These are phyloP conservation scores for Corylus avellana DNA, from an alignment of 306 rosid species.

Conservation along the genomic window DNA sequence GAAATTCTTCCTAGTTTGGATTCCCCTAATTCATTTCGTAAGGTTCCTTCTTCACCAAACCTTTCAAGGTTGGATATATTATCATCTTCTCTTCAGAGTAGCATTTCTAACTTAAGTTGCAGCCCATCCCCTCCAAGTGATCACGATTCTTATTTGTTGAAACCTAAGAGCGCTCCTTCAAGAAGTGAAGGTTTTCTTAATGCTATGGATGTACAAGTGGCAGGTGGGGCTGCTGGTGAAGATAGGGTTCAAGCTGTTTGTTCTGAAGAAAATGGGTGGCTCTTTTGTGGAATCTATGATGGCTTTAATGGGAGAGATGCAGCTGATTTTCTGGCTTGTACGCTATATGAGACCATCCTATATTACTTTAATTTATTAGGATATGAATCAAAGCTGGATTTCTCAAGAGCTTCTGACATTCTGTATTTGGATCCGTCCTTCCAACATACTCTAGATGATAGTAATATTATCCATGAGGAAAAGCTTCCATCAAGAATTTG, in stretches of 20 bases:
- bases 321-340: slow-evolving; percentile 96
- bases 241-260: slow-evolving; percentile 99
- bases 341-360: slow-evolving; percentile 81
- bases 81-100: slow-evolving; percentile 81
- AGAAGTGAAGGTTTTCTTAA: slow-evolving; percentile 76
- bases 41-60: slow-evolving; percentile 74
- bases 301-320: slow-evolving; percentile 99
- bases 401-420: slow-evolving; percentile 27
- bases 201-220: slow-evolving; percentile 84
- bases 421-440: slow-evolving; percentile 37
- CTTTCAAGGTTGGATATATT: slow-evolving; percentile 73
- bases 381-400: slow-evolving; percentile 54
- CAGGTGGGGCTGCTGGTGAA: slow-evolving; percentile 99
- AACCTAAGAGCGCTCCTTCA: slow-evolving; percentile 58
- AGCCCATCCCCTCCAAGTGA: slow-evolving; percentile 75
- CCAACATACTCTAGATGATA: slow-evolving; percentile 33
- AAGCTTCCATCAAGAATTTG: slow-evolving; percentile 29
- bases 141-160: slow-evolving; percentile 56
- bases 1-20: slow-evolving; percentile 97
- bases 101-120: slow-evolving; percentile 77
- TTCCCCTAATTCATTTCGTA: slow-evolving; percentile 91
- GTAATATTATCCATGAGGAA: slow-evolving; percentile 26
- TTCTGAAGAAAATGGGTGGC: slow-evolving; percentile 98
- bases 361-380: slow-evolving; percentile 58
- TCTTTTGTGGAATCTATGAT: slow-evolving; percentile 92